phyloP scores from a whole-genome alignment of 1,284 basidiomycete species.

The Psilocybe mexicana region DNA sequence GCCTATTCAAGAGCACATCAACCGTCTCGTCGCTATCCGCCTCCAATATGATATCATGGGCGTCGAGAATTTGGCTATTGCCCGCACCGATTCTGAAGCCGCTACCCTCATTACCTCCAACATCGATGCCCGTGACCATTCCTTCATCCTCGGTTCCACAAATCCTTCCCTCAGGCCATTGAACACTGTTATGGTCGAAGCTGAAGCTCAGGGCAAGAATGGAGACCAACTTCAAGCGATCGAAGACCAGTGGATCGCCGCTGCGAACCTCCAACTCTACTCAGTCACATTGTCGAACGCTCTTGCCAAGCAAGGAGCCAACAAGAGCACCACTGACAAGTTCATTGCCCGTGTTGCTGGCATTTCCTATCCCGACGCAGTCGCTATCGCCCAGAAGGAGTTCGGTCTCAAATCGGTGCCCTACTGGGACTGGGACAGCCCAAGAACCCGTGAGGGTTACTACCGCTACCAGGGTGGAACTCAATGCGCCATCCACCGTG shows the following conservation, averaged over 20 bases:
- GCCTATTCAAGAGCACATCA: conserved; percentile 75
- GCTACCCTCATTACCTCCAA: conserved; percentile 97
- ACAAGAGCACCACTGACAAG: conserved; percentile 46
- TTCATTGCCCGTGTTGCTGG: conserved; percentile 66
- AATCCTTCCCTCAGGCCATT: conserved; percentile 73
- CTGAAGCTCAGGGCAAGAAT: conserved; percentile 78
- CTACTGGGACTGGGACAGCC: conserved; percentile 93
- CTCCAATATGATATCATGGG: conserved; percentile 67
- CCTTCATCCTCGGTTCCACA: conserved; percentile 93
- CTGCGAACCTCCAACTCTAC: conserved; percentile 83
- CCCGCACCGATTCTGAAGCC: conserved; percentile 87
- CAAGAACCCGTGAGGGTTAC: conserved; percentile 93
- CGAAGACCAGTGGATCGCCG: conserved; percentile 84
- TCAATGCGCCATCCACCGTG: conserved; percentile 91
- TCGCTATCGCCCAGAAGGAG: conserved; percentile 77
- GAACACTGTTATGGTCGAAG: conserved; percentile 81
- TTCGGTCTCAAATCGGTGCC: conserved; percentile 76
- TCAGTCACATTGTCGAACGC: conserved; percentile 74
- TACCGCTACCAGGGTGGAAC: conserved; percentile 98
- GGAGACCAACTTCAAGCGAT: conserved; percentile 83
- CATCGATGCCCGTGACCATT: conserved; percentile 94
- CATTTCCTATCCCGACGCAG: conserved; percentile 70
- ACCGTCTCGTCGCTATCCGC: conserved; percentile 76
- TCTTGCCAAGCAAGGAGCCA: conserved; percentile 65
- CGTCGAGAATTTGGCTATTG: conserved; percentile 70